phyloP scores from a whole-genome alignment of 495 filamentous ascomycete species.

The Elasticomyces elasticus region DNA sequence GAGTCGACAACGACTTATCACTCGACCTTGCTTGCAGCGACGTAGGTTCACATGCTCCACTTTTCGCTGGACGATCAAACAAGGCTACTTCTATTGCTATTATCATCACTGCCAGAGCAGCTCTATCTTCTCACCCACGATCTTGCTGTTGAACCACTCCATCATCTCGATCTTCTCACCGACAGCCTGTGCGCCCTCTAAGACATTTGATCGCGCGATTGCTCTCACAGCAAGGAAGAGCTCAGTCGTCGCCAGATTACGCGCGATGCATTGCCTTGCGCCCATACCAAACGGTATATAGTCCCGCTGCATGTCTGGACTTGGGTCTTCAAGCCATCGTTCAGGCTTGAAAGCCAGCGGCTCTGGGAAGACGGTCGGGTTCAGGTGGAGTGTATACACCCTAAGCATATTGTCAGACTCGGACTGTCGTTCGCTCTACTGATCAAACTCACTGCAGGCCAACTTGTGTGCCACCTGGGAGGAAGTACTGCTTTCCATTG shows the following conservation, averaged over 20 bases:
- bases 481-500: constrained; percentile 14
- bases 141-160: constrained; percentile 44
- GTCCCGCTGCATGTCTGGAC: constrained; percentile 33
- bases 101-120: constrained; percentile 8
- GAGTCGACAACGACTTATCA: no score
- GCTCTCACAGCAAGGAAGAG: constrained; percentile 32
- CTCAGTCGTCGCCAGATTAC: constrained; percentile 38
- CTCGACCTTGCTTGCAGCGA: no score
- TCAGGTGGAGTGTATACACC: constrained; percentile 33
- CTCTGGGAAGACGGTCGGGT: constrained; percentile 37
- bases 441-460: constrained; percentile 25
- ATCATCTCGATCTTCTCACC: constrained; percentile 35
- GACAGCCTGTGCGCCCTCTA: constrained; percentile 34
- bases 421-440: neutral
- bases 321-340: constrained; percentile 37
- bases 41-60: no score
- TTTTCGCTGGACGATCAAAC: no score
- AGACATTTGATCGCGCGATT: constrained; percentile 33
- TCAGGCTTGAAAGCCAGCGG: constrained; percentile 41
- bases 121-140: constrained; percentile 24
- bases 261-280: constrained; percentile 40
- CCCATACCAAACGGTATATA: constrained; percentile 43
- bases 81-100: no score
- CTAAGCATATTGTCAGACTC: neutral
- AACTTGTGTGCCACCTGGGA: constrained; percentile 39